phyloP scores from a whole-genome alignment of 108 stramenopile species.

The Cylindrotheca fusiformis region DNA sequence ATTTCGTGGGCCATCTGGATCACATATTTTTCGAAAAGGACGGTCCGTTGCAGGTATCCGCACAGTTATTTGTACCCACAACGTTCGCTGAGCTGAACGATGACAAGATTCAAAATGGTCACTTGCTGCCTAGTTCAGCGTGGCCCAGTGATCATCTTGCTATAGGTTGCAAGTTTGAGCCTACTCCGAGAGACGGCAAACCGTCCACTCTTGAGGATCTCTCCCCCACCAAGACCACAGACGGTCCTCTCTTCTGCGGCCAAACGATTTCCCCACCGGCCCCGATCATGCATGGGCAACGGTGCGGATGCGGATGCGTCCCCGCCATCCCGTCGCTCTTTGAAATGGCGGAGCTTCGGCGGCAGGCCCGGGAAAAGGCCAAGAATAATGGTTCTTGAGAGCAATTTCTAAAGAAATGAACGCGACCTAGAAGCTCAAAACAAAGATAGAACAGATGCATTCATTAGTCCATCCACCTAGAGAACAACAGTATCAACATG shows the following conservation, averaged over 20 bases:
- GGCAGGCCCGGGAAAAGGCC: constrained; percentile 28
- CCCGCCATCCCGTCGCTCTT: constrained; percentile 64
- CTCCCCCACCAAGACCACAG: too few species aligned
- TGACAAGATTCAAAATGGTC: constrained; percentile 41
- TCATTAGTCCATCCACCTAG: too few species aligned
- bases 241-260: too few species aligned
- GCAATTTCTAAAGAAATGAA: too few species aligned
- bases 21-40: constrained; percentile 62
- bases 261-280: too few species aligned
- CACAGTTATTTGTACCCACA: constrained; percentile 56
- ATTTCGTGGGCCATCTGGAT: constrained; percentile 80
- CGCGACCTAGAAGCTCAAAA: too few species aligned
- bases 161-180: constrained; percentile 46
- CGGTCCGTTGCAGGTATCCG: constrained; percentile 31
- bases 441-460: too few species aligned
- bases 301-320: constrained; percentile 64
- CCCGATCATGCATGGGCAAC: too few species aligned
- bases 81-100: constrained; percentile 56
- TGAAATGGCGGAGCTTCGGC: constrained; percentile 81
- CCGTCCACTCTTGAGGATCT: too few species aligned
- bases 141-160: constrained; percentile 90
- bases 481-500: too few species aligned
- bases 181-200: too few species aligned
- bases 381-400: too few species aligned
- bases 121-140: constrained; percentile 69